phyloP scores from a whole-genome alignment of 2,329 filamentous ascomycete species.

The Pseudofabraea citricarpa region DNA sequence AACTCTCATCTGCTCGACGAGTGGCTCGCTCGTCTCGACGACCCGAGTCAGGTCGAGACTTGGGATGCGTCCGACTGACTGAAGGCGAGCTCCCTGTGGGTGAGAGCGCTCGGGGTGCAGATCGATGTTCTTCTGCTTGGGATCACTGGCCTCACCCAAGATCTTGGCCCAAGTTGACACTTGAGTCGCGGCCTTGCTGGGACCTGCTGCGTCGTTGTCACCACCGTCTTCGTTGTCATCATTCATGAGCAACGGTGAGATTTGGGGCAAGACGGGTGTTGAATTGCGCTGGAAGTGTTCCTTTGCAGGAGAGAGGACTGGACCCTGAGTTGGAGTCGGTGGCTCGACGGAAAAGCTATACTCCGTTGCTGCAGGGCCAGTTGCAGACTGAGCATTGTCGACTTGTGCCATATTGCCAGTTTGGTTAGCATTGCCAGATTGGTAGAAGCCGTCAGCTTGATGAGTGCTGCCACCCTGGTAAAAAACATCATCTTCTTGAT shows the following conservation, averaged over 20 bases:
- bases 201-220: not conserved
- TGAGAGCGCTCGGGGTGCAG: not conserved
- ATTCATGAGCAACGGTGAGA: not conserved
- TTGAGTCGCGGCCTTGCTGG: not conserved
- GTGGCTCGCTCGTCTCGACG: conserved; percentile 5
- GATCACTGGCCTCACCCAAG: not conserved
- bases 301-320: not conserved
- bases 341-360: no score
- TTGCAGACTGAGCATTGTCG: not conserved
- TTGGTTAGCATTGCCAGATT: not conserved
- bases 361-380: not conserved
- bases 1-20: conserved; percentile 18
- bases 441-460: not conserved
- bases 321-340: no score
- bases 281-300: not conserved
- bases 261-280: not conserved
- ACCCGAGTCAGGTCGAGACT: not conserved
- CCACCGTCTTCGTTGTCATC: no score
- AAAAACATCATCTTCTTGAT: no score
- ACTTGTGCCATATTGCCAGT: not conserved
- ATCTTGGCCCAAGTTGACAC: not conserved
- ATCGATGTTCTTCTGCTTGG: not conserved
- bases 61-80: not conserved
- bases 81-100: not conserved
- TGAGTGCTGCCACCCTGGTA: no score